Evolutionary conservation across 2,329 filamentous ascomycete species (phyloP).

Genomic region (Curvularia sp.): DNA sequence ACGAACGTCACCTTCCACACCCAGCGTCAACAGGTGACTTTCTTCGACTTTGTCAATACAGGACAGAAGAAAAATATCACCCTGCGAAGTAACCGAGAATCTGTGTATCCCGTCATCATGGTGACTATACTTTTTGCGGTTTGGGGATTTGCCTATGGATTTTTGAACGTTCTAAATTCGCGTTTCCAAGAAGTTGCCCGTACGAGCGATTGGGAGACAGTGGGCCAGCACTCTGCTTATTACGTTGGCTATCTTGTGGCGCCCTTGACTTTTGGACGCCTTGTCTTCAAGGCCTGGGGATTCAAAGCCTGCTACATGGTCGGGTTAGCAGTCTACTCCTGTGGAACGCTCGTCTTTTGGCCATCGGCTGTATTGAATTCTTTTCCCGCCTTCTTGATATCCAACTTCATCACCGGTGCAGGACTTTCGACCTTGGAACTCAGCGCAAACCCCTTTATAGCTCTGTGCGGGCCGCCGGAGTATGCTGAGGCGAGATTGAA

Average conservation of each 20-base stretch:
- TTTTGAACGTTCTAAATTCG: constrained; percentile 81
- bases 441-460: constrained; percentile 68
- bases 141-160: constrained; percentile 90
- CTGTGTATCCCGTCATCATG: constrained; percentile 73
- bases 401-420: constrained; percentile 68
- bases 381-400: constrained; percentile 66
- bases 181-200: constrained; percentile 69
- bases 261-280: constrained; percentile 69
- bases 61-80: constrained; percentile 72
- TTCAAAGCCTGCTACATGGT: constrained; percentile 69
- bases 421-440: constrained; percentile 68
- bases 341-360: constrained; percentile 69
- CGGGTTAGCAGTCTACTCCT: constrained; percentile 68
- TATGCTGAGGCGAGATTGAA: constrained; percentile 68
- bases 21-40: constrained; percentile 54
- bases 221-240: constrained; percentile 74
- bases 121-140: constrained; percentile 85
- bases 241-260: constrained; percentile 76
- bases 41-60: constrained; percentile 82
- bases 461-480: constrained; percentile 66
- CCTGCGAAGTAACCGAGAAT: constrained; percentile 67
- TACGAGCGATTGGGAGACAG: constrained; percentile 67
- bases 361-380: constrained; percentile 69
- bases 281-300: constrained; percentile 65
- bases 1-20: constrained; percentile 43